phyloP scores from a whole-genome alignment of 306 rosid species.

The Quercus dentata region DNA sequence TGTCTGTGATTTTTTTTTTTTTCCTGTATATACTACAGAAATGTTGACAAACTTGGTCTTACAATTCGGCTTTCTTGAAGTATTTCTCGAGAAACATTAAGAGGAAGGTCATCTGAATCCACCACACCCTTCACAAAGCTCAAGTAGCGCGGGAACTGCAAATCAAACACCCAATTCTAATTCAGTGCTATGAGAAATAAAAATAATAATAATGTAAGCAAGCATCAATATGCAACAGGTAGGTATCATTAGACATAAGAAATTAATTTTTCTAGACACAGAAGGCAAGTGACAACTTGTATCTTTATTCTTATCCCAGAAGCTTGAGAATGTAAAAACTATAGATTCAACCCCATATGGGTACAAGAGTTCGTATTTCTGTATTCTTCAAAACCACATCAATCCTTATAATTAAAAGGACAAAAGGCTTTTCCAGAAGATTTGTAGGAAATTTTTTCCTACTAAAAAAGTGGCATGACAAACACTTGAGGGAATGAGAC shows the following conservation, averaged over 20 bases:
- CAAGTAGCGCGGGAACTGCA: constrained; percentile 95
- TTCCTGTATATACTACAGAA: neutral
- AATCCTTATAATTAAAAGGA: too few relatives aligned
- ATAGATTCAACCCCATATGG: neutral
- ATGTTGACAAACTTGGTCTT: constrained; percentile 25
- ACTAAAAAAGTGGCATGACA: neutral
- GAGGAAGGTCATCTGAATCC: constrained; percentile 93
- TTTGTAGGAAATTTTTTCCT: neutral
- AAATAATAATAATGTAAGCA: neutral
- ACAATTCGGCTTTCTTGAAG: constrained; percentile 99
- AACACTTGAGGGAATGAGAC: neutral
- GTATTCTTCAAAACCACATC: too few relatives aligned
- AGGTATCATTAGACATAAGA: neutral
- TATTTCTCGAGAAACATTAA: constrained; percentile 94
- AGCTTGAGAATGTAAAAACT: neutral
- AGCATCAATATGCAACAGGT: neutral
- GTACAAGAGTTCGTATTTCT: neutral
- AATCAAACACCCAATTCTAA: constrained; percentile 1
- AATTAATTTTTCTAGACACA: neutral
- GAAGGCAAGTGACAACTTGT: neutral
- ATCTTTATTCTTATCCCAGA: neutral
- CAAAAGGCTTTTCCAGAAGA: neutral
- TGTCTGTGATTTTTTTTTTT: neutral
- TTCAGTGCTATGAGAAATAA: neutral
- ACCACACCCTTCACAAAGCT: constrained; percentile 98